These are phyloP conservation scores for Xanthoceras sorbifolium DNA, from an alignment of 345 rosid species.

Conservation along the genomic window DNA sequence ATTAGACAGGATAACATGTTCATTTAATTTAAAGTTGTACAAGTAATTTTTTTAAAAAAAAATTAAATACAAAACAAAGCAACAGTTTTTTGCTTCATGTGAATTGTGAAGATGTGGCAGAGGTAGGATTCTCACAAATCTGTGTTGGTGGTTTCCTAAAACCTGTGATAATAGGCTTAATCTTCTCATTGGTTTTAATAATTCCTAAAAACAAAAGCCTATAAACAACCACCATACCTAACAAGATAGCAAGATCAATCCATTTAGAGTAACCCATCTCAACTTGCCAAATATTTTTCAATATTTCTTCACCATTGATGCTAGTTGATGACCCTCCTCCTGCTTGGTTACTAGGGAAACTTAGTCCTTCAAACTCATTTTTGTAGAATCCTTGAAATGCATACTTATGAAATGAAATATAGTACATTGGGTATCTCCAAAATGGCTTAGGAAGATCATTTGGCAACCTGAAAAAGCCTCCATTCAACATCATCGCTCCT, in stretches of 20 bases:
- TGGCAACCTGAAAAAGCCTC: constrained; percentile 51
- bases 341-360: constrained; percentile 22
- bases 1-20: too few relatives aligned
- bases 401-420: constrained; percentile 36
- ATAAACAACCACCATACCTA: constrained; percentile 36
- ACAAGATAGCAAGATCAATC: constrained; percentile 32
- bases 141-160: too few relatives aligned
- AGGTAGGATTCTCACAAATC: background rate
- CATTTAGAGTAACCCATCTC: constrained; percentile 40
- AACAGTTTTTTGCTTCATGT: too few relatives aligned
- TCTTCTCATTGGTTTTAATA: constrained; percentile 26
- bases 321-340: constrained; percentile 13
- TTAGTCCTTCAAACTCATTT: constrained; percentile 37
- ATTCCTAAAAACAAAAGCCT: constrained; percentile 33
- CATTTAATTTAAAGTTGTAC: too few relatives aligned
- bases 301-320: constrained; percentile 37
- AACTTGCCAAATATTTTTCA: constrained; percentile 33
- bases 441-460: constrained; percentile 45
- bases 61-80: too few relatives aligned
- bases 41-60: too few relatives aligned
- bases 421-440: constrained; percentile 50
- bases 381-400: constrained; percentile 35
- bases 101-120: too few relatives aligned
- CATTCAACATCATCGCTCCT: constrained; percentile 50
- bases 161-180: constrained; percentile 27